These are phyloP conservation scores for Pythium myriotylum DNA, from an alignment of 352 stramenopile genomes.

Conservation along the genomic window DNA sequence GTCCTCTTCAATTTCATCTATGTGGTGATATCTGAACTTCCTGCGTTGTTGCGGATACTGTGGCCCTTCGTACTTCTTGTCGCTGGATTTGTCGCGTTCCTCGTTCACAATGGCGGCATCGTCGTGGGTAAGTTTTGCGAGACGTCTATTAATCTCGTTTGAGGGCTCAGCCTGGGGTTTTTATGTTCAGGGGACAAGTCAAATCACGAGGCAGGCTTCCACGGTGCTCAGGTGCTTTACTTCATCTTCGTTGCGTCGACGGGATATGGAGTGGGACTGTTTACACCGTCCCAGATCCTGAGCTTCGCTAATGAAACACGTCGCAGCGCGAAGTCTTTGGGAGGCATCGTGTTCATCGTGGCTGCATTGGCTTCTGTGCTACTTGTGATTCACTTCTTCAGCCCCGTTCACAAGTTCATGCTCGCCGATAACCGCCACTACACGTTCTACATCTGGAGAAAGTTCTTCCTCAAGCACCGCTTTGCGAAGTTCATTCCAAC, in stretches of 20 bases:
- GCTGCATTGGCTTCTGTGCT: conserved; percentile 28
- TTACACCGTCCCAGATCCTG: conserved; percentile 36
- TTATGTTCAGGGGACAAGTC: conserved; percentile 72
- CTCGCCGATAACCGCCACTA: conserved; percentile 93
- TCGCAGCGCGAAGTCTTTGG: conserved; percentile 37
- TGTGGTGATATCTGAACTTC: conserved; percentile 53
- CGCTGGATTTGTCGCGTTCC: conserved; percentile 54
- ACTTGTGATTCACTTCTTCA: conserved; percentile 61
- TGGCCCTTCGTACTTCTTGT: conserved; percentile 77
- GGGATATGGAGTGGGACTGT: conserved; percentile 58
- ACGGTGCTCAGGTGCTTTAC: conserved; percentile 78
- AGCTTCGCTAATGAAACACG: conserved; percentile 40
- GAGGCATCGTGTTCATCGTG: conserved; percentile 38
- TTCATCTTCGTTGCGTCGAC: conserved; percentile 66
- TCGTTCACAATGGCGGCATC: conserved; percentile 78
- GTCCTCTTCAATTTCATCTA: conserved; percentile 68
- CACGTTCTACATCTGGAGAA: conserved; percentile 92
- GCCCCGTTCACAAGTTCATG: conserved; percentile 89
- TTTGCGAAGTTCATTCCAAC: conserved; percentile 68
- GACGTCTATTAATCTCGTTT: background rate
- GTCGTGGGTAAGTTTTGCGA: conserved; percentile 57
- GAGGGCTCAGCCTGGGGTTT: background rate
- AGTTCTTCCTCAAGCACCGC: conserved; percentile 79
- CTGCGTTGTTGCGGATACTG: conserved; percentile 53
- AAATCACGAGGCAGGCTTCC: conserved; percentile 77